Conservation (phyloP, 192 early-diverging fungal genomes). For the Tieghemiomyces parasiticus region DNA sequence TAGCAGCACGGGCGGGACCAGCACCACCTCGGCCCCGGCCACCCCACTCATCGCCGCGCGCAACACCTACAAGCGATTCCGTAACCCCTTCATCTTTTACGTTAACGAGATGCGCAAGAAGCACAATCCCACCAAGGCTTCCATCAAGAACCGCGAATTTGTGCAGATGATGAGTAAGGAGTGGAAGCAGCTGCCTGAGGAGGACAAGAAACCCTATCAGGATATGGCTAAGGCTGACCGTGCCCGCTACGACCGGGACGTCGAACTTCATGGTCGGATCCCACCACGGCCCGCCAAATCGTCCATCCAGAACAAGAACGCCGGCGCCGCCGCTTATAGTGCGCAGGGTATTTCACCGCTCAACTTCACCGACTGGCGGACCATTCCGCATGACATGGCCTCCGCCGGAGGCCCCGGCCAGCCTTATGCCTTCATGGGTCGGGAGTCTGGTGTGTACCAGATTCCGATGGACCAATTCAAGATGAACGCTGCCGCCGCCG, state of each 20-base stretch:
- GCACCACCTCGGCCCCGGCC: background rate
- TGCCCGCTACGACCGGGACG: slow-evolving; percentile 26
- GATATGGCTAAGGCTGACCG: slow-evolving; percentile 27
- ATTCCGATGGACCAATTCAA: slow-evolving; percentile 9
- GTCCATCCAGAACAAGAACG: background rate
- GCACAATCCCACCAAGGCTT: background rate
- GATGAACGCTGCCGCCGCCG: background rate
- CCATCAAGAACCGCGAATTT: slow-evolving; percentile 33
- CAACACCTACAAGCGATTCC: slow-evolving; percentile 35
- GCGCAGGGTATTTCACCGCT: slow-evolving; percentile 1
- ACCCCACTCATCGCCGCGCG: background rate
- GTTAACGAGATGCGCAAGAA: slow-evolving; percentile 34
- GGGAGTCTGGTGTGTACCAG: slow-evolving; percentile 5
- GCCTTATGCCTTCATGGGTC: background rate
- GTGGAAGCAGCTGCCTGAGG: slow-evolving; percentile 26
- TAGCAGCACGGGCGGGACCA: background rate
- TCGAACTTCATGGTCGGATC: slow-evolving; percentile 14
- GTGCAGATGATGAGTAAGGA: slow-evolving; percentile 30
- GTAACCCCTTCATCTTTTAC: slow-evolving; percentile 33
- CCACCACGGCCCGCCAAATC: slow-evolving; percentile 6
- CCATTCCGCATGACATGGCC: slow-evolving; percentile 4
- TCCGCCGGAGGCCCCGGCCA: no score
- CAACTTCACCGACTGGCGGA: slow-evolving; percentile 6
- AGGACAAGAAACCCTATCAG: slow-evolving; percentile 23
- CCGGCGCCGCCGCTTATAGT: background rate